phyloP scores from a whole-genome alignment of 2,329 filamentous ascomycete species.

The Penicillium sclerotigenum region DNA sequence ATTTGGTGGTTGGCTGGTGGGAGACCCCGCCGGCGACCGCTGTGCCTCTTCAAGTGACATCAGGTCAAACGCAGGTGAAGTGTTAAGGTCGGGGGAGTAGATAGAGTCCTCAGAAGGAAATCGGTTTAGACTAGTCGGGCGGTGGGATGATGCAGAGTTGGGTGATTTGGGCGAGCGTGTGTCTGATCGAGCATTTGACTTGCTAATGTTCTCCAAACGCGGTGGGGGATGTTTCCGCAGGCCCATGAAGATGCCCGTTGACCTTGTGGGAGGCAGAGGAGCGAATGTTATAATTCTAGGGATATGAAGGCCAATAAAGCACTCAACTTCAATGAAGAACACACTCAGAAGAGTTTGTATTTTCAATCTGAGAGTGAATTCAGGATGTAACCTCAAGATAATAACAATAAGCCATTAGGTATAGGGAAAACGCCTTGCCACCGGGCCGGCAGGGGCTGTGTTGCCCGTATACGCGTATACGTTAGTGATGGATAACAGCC shows the following conservation, averaged over 20 bases:
- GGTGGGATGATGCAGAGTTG: constrained; percentile 28
- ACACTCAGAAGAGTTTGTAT: neutral
- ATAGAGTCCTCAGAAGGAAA: constrained; percentile 32
- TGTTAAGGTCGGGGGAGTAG: constrained; percentile 39
- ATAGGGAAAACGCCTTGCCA: constrained; percentile 13
- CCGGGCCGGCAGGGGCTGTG: constrained; percentile 1
- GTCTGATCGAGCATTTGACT: constrained; percentile 30
- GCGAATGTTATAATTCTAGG: neutral
- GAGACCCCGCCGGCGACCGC: constrained; percentile 33
- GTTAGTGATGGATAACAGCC: neutral
- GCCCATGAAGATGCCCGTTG: constrained; percentile 33
- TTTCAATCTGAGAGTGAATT: neutral
- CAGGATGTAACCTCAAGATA: neutral
- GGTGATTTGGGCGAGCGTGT: constrained; percentile 36
- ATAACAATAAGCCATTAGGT: constrained; percentile 6
- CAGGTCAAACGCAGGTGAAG: constrained; percentile 38
- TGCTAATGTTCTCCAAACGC: constrained; percentile 33
- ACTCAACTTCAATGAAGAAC: neutral
- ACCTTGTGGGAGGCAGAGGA: neutral
- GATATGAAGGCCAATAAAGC: neutral
- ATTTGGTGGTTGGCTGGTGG: constrained; percentile 27
- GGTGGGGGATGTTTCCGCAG: constrained; percentile 40
- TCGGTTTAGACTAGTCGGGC: constrained; percentile 27
- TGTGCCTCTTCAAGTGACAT: constrained; percentile 40
- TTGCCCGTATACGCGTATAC: neutral